Base-by-base conservation (phyloP, 768 basidiomycete genomes). In the Cubamyces sp. region DNA sequence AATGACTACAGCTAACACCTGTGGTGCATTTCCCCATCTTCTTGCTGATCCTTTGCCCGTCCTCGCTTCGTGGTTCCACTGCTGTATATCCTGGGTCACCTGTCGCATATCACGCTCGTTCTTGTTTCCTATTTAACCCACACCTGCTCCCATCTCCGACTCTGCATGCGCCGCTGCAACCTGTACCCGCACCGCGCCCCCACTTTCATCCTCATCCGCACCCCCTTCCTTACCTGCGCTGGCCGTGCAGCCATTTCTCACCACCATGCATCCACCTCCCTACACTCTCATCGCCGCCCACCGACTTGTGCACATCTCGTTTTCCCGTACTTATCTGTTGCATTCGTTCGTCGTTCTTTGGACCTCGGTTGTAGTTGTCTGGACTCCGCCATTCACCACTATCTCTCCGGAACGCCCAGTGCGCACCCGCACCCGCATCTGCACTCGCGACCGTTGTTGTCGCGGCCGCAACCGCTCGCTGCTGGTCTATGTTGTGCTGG, bases 1-100 rank as follows among this genome's bases (percentile, higher is more conserved):
- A 63, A 61, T 51, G 70, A 75, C 46, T 70, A 64, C 25, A 70
- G 69, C 64, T 65, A 55, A 61, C 62, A 51, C 61, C 57, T 61
- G 53, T 62, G 55, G 67, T 57, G 25, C 37, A 12, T 23, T 57
- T 25, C 43, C 45, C 39, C 26, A 39, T 26, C 21, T 57, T 39
- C 47, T 50, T 61, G 37, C 48, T 40, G 37, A 5, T 60, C 28
- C 60, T 52, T 49, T 26, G 12, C 57, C 34, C 47, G 25, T 45
- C 19, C 50, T 11, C 45, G 52, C 47, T 34, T 57, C 57, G 54
- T 55, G 53, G 45, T 53, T 19, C 40, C 52, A 25, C 41, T 63
- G 62, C 57, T 64, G 54, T 62, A 57, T 47, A 57, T 60, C 57
- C 55, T 55, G 64, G 54, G 50, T 43, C 54, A 43, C 42, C 47